Percentiles rank a stretch among this genome's conserved stretches.
phyloP scores from a whole-genome alignment of 1,284 basidiomycete genomes.

The Melampsora americana region DNA sequence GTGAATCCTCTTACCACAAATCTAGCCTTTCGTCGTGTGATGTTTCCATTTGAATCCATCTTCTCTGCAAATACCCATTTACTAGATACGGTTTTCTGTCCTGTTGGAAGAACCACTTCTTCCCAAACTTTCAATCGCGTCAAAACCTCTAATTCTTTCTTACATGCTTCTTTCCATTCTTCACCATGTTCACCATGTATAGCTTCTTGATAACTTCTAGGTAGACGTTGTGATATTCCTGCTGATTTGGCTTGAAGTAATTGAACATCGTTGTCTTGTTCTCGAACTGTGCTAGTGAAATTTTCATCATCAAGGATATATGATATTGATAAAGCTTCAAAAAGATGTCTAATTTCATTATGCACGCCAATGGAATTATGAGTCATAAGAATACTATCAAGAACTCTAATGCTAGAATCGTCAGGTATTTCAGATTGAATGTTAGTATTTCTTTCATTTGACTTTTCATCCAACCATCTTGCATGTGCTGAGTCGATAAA shows the following conservation, averaged over 20 bases:
- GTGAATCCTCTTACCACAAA: constrained; percentile 15
- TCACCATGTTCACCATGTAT: background rate
- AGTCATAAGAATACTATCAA: background rate
- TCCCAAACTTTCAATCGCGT: constrained; percentile 4
- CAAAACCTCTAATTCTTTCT: constrained; percentile 16
- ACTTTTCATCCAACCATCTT: background rate
- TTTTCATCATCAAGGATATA: background rate
- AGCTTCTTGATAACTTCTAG: background rate
- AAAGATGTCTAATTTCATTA: background rate
- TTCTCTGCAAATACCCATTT: constrained; percentile 33
- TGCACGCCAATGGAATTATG: background rate
- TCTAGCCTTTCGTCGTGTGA: constrained; percentile 16
- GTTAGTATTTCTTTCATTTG: background rate
- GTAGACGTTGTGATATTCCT: background rate
- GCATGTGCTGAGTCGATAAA: background rate
- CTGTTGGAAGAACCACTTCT: no score
- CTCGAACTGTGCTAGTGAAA: background rate
- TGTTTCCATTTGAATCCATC: constrained; percentile 5
- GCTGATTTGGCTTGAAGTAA: background rate
- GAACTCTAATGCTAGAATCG: background rate
- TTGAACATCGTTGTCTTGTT: background rate
- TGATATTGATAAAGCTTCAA: background rate
- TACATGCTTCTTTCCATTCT: constrained; percentile 16
- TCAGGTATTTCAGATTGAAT: background rate
- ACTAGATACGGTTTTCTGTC: background rate